phyloP scores from a whole-genome alignment of 2,329 filamentous ascomycete genomes.

The Sporothrix sp. region DNA sequence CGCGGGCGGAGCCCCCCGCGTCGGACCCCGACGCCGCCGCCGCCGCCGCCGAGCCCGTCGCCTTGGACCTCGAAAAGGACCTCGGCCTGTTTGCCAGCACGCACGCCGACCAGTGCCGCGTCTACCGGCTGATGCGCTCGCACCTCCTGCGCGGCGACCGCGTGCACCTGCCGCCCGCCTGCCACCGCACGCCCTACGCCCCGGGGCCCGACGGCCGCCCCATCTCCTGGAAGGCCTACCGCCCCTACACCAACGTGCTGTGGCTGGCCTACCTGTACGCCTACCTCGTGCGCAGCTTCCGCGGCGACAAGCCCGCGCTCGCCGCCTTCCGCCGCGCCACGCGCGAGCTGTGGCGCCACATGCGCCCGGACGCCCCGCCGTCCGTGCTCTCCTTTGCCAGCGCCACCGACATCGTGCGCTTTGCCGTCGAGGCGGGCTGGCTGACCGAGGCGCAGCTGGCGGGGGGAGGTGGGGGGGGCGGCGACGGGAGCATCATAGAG shows the following conservation, averaged over 20 bases:
- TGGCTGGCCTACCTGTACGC: slow-evolving; percentile 55
- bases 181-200: slow-evolving; percentile 39
- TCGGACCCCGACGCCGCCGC: slow-evolving; percentile 23
- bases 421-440: slow-evolving; percentile 50
- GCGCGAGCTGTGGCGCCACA: slow-evolving; percentile 42
- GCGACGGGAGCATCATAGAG: slow-evolving; percentile 17
- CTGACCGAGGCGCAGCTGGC: slow-evolving; percentile 42
- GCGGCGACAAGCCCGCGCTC: slow-evolving; percentile 37
- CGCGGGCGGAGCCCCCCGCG: slow-evolving; percentile 44
- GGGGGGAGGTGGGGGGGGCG: slow-evolving; percentile 19
- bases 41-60: slow-evolving; percentile 30
- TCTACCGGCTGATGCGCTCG: slow-evolving; percentile 54
- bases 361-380: slow-evolving; percentile 41
- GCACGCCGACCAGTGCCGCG: slow-evolving; percentile 49
- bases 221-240: slow-evolving; percentile 44
- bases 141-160: slow-evolving; percentile 44
- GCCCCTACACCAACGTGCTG: slow-evolving; percentile 54
- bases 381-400: slow-evolving; percentile 42
- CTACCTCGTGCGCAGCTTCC: slow-evolving; percentile 40
- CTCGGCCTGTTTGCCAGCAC: slow-evolving; percentile 50
- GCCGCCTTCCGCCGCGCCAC: slow-evolving; percentile 38
- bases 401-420: slow-evolving; percentile 47
- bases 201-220: slow-evolving; percentile 34
- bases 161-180: slow-evolving; percentile 37
- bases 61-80: slow-evolving; percentile 51